Evolutionary conservation across 495 filamentous ascomycete genomes (phyloP), one percentile per base, ranked within the genome.

Genomic region (Chaetomidium leptoderma): DNA sequence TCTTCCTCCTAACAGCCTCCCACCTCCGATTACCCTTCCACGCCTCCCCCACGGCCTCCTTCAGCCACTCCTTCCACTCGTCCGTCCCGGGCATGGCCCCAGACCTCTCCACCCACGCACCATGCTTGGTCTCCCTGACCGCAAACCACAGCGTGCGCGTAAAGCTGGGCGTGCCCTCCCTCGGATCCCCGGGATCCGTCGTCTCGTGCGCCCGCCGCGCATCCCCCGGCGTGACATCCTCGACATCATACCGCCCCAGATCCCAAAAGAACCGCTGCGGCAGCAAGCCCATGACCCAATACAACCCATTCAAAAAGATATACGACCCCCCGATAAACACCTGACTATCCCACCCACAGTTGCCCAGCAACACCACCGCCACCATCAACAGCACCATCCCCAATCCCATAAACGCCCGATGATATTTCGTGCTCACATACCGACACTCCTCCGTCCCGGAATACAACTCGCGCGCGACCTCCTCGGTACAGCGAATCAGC

Each of bases 381-480:
- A 79, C 71, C 83, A 86, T 86, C 44, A 87, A 70, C 19, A 84
- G 63, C 30, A 85, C 74, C 36, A 83, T 86, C 26, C 80, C 83
- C 23, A 78, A 33, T 1, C 73, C 84, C 65, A 85, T 81, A 10
- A 84, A 76, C 16, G 70, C 53, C n/a, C 78, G 72, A 65, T 80
- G 77, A 21, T 64, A 62, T 2, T 53, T 60, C 1, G 74, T 74
- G 13, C 65, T 64, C 8, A 83, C 74, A 32, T 73, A 70, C 53
- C 84, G 81, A 19, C 74, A 63, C 69, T 82, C 84, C 58, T 86
- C 81, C 0, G 81, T 81, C 30, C 81, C 82, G 11, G 70, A 75
- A 64, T 88, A 88, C 2, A 89, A 75, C 68, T 86, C 82, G 21
- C 85, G 75, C 9, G 84, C 79, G 8, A 87, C 77, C 10, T 83